These are phyloP conservation scores for Cordia subcordata DNA, from an alignment of 257 asterid species.

Conservation along the genomic window DNA sequence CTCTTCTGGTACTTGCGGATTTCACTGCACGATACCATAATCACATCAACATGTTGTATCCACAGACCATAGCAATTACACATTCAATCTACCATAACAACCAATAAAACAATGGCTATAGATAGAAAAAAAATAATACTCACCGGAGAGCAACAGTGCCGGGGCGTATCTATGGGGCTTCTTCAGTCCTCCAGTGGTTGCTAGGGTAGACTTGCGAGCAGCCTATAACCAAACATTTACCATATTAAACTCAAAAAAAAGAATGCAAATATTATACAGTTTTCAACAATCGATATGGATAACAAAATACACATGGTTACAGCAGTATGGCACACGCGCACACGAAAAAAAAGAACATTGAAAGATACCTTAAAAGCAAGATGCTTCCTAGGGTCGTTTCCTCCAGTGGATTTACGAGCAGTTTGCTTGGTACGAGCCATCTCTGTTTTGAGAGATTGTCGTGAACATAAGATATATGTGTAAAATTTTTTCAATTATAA, in stretches of 20 bases:
- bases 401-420: conserved; percentile 75
- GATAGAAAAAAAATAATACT: conserved; percentile 1
- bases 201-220: conserved; percentile 84
- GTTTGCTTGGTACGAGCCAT: conserved; percentile 88
- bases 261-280: too few species aligned
- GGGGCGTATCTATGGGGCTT: conserved; percentile 77
- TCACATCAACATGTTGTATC: too few species aligned
- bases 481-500: not conserved
- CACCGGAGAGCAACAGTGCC: conserved; percentile 76
- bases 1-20: conserved; percentile 76
- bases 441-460: too few species aligned
- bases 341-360: too few species aligned
- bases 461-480: not conserved
- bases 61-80: too few species aligned
- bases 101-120: too few species aligned
- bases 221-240: conserved; percentile 27
- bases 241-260: too few species aligned
- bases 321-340: too few species aligned
- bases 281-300: too few species aligned
- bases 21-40: conserved; percentile 57
- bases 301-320: too few species aligned
- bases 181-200: conserved; percentile 77
- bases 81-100: too few species aligned
- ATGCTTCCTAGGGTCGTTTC: conserved; percentile 79
- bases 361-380: conserved; percentile 55